Base-by-base conservation (phyloP, 306 rosid genomes). In the Ceratonia siliqua region DNA sequence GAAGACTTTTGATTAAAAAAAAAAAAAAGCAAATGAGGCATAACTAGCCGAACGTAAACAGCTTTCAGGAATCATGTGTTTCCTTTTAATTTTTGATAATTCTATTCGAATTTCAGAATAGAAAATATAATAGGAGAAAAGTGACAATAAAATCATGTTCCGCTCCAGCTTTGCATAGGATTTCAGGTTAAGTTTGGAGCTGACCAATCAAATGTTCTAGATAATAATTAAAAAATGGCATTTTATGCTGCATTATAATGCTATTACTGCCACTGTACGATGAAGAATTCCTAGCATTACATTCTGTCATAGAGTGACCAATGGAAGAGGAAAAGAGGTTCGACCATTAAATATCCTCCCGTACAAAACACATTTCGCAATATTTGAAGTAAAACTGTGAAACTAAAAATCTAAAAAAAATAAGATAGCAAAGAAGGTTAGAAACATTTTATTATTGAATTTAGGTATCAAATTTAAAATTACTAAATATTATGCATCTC, bases 111-210 rank as follows among this genome's bases (percentile, higher is more conserved):
- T 38, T 48, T 61, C 39, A 38, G 18, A 74, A 66, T 11, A 24
- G 58, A 25, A 70, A 70, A 4, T n/a, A 27, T 24, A 27, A 30
- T 8, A 24, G n/a, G 10, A 61, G 46, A 36, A 70, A 55, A 70
- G 38, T 33, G 27, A 61, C 25, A 11, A 55, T 22, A 64, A 62
- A 72, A 54, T 58, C 53, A 48, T 6, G 14, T 25, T 46, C 41
- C 5, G 24, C 55, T 25, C 22, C n/a, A 61, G 43, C 17, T 46
- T 57, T n/a, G 18, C 9, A 52, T 10, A 38, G 5, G 2, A 25
- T 66, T 66, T 69, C 50, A 80, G 55, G 61, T 66, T 66, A 57
- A 79, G 25, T 32, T 43, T 24, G 28, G 39, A 36, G 61, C 27
- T 45, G 38, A 45, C 38, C 45, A 24, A 56, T 6, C 49, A 18